Conservation (phyloP, 805 yeast genomes). For the Teunomyces aglyptinius region DNA sequence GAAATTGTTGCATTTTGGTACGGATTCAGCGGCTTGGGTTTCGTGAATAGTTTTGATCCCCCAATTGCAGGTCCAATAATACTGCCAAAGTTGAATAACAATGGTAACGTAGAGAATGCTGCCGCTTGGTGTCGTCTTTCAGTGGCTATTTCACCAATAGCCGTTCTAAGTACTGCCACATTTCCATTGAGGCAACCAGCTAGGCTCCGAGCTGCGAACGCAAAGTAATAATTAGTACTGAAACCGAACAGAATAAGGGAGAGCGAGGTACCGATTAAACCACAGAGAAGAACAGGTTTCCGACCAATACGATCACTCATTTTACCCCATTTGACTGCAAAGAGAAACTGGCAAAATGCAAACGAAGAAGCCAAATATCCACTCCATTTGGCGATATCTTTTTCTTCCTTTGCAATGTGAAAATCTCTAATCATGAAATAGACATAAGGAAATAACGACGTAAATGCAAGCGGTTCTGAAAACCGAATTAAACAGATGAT, state of each 20-base stretch:
- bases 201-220: slow-evolving; percentile 25
- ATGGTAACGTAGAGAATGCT: slow-evolving; percentile 30
- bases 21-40: slow-evolving; percentile 21
- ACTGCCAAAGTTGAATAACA: slow-evolving; percentile 32
- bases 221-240: slow-evolving; percentile 25
- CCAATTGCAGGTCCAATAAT: slow-evolving; percentile 34
- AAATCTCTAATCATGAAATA: slow-evolving; percentile 23
- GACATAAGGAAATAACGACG: slow-evolving; percentile 13
- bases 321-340: slow-evolving; percentile 29
- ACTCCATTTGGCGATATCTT: slow-evolving; percentile 18
- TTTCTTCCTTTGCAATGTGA: slow-evolving; percentile 16
- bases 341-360: slow-evolving; percentile 23
- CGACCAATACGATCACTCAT: slow-evolving; percentile 30
- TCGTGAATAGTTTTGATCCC: slow-evolving; percentile 26
- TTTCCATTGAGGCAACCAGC: slow-evolving; percentile 32
- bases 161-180: slow-evolving; percentile 30
- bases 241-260: slow-evolving; percentile 29
- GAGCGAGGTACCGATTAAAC: slow-evolving; percentile 25
- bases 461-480: slow-evolving; percentile 14
- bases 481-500: slow-evolving; percentile 18
- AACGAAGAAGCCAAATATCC: slow-evolving; percentile 22
- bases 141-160: slow-evolving; percentile 31
- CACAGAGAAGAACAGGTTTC: slow-evolving; percentile 24
- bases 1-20: slow-evolving; percentile 7
- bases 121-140: slow-evolving; percentile 30